Evolutionary conservation across 192 early-diverging fungal species (phyloP).

Genomic region (Rhizoclosmatium sp.): DNA sequence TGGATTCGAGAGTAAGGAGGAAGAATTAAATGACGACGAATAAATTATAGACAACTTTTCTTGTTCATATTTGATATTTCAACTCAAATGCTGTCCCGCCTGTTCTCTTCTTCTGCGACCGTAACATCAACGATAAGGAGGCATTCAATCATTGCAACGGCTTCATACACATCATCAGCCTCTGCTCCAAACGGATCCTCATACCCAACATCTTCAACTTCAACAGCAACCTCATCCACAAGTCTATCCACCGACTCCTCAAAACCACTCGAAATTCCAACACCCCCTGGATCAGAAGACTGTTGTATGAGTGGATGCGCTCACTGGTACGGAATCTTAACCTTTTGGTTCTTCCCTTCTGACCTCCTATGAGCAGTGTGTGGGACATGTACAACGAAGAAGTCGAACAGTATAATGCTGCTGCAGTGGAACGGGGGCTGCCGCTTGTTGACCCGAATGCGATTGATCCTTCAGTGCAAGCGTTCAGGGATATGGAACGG

Average conservation of each 20-base stretch:
- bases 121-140: neutral
- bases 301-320: constrained; percentile 39
- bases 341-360: neutral
- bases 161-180: neutral
- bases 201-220: neutral
- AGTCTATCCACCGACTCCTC: neutral
- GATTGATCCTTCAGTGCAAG: constrained; percentile 29
- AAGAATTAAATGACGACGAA: too few species aligned
- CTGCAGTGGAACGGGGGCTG: neutral
- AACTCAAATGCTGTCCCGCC: neutral
- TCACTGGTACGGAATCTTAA: constrained; percentile 27
- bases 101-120: neutral
- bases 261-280: neutral
- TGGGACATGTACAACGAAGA: constrained; percentile 40
- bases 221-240: neutral
- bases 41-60: too few species aligned
- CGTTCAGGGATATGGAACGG: constrained; percentile 33
- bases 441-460: constrained; percentile 8
- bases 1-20: too few species aligned
- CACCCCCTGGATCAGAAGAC: constrained; percentile 28
- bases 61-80: too few species aligned
- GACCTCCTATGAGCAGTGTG: constrained; percentile 7
- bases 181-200: neutral
- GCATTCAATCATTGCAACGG: neutral
- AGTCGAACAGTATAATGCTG: constrained; percentile 24